Base-by-base conservation (phyloP, 2,329 filamentous ascomycete species). In the Ascomycota sp. region DNA sequence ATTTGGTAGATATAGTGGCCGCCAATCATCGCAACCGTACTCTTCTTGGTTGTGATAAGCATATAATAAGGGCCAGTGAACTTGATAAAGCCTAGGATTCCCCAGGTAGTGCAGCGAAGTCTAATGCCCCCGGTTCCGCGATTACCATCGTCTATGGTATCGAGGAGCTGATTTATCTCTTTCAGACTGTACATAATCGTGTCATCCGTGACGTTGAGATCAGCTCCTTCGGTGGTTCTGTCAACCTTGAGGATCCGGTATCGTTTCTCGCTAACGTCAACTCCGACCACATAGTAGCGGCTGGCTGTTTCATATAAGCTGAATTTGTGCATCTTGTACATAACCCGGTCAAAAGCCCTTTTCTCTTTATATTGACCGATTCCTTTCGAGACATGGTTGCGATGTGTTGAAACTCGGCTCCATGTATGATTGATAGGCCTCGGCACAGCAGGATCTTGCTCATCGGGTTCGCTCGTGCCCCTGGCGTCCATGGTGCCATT, bases 41-140 rank as follows among this genome's bases (percentile, higher is more conserved):
- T 89, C 58, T 91, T 75, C 56, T 95, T 95, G 29, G 84, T 93
- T 47, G 95, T 84, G 33, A 95, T 59, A 25, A 95, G 66, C 84
- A 98, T 95, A 53, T 98, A 98, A 53, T 91, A 93, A 3, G 82
- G 74, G 2, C 86, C 83, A 0, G 89, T 98, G 52, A 98, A 95
- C 39, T 80, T 71, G 52, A 98, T 89, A 53, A 98, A 98, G 4
- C 89, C 89, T 24, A 98, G 61, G 24, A 98, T 58, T 2, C 89
- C 89, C 89, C 86, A 98, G 5, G 80, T 82, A 38, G 74, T 91
- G 52, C 80, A 91, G 38, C 80, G 81, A 36, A 92, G 64, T 52
- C 79, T 89, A 55, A 98, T 68, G 1, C 89, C 89, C 21, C 89
- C 89, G 0, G 82, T 82, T 7, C 71, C 74, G 47, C 80, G 84